A percentile compares a stretch with the other conserved stretches of the same genome.
Evolutionary conservation across 345 rosid genomes (phyloP).

Genomic region (Heritiera littoralis): DNA sequence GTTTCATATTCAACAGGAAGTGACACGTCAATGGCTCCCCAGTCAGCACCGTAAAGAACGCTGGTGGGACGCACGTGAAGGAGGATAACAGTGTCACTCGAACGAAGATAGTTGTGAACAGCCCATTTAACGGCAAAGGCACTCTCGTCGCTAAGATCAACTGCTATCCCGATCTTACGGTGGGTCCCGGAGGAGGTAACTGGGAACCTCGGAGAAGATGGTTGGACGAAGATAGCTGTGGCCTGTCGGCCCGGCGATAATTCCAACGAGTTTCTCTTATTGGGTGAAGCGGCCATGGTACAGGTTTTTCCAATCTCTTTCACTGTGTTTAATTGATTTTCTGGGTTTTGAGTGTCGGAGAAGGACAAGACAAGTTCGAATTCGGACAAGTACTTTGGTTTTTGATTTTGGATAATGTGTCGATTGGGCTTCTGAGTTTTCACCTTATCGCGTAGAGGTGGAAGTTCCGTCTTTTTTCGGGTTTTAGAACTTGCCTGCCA

Average conservation of each 20-base stretch:
- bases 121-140: conserved; percentile 85
- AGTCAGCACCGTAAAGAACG: conserved; percentile 85
- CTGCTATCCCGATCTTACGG: conserved; percentile 78
- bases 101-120: conserved; percentile 80
- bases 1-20: conserved; percentile 32
- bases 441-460: too few relatives aligned
- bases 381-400: not conserved
- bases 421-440: too few relatives aligned
- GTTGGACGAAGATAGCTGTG: conserved; percentile 53
- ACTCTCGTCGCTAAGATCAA: conserved; percentile 85
- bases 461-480: too few relatives aligned
- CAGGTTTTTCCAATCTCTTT: not conserved
- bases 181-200: conserved; percentile 50
- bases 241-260: conserved; percentile 32
- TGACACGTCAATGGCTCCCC: conserved; percentile 71
- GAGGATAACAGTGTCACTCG: conserved; percentile 73
- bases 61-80: conserved; percentile 80
- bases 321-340: not conserved
- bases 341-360: not conserved
- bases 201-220: conserved; percentile 65
- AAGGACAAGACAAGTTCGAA: conserved; percentile 12
- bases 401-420: too few relatives aligned
- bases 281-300: not conserved
- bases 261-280: conserved; percentile 30
- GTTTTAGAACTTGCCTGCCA: too few relatives aligned